A percentile compares a stretch with the other conserved stretches of the same genome.
These are phyloP conservation scores for Metahyphopichia silvanorum DNA, from an alignment of 805 yeast species.

Conservation along the genomic window DNA sequence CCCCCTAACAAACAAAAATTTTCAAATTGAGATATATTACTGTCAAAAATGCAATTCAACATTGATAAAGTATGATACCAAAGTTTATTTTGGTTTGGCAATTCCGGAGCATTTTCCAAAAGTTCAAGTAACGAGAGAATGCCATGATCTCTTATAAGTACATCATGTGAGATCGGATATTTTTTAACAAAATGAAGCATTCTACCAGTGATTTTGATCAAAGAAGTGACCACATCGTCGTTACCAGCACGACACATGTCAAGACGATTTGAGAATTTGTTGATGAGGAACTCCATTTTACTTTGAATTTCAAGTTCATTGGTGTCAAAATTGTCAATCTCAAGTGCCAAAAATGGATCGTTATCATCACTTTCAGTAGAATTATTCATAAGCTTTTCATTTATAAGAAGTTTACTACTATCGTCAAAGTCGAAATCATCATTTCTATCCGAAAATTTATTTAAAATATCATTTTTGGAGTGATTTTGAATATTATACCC, in stretches of 20 bases:
- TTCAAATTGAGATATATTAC: slow-evolving; percentile 30
- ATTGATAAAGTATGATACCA: slow-evolving; percentile 37
- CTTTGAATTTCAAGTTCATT: slow-evolving; percentile 39
- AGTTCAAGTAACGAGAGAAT: slow-evolving; percentile 36
- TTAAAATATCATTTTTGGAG: slow-evolving; percentile 27
- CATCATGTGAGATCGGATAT: slow-evolving; percentile 37
- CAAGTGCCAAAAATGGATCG: slow-evolving; percentile 39
- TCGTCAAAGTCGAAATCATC: slow-evolving; percentile 14
- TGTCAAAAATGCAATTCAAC: slow-evolving; percentile 31
- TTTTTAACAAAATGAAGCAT: slow-evolving; percentile 37
- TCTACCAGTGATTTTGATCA: slow-evolving; percentile 34
- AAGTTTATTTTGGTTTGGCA: slow-evolving; percentile 27
- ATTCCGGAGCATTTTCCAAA: slow-evolving; percentile 31
- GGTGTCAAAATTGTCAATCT: slow-evolving; percentile 37
- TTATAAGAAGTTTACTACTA: background rate
- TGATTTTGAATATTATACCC: slow-evolving; percentile 7
- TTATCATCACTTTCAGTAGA: slow-evolving; percentile 12
- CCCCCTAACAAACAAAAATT: slow-evolving; percentile 43
- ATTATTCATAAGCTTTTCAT: background rate
- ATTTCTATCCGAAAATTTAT: slow-evolving; percentile 26
- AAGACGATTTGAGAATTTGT: slow-evolving; percentile 29
- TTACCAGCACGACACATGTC: slow-evolving; percentile 25
- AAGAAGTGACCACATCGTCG: slow-evolving; percentile 25
- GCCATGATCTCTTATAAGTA: slow-evolving; percentile 41
- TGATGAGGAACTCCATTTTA: slow-evolving; percentile 35